Evolutionary conservation across 805 yeast species (phyloP).

Genomic region (Metschnikowia lunata): DNA sequence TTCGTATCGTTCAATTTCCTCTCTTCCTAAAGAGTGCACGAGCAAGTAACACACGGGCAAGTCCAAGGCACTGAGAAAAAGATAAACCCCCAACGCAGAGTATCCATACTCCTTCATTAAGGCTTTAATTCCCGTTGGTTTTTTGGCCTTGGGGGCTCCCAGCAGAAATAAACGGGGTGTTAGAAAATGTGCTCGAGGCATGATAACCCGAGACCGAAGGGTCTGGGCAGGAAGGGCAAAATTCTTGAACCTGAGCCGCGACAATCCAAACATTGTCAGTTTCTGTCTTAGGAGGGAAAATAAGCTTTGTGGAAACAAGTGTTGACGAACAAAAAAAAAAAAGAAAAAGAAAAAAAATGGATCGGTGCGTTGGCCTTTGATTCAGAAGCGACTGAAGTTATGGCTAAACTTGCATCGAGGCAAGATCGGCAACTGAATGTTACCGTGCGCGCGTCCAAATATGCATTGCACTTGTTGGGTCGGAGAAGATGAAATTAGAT

Average conservation of each 20-base stretch:
- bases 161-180: conserved; percentile 4
- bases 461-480: no score
- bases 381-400: not conserved
- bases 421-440: no score
- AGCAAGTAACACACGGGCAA: conserved; percentile 76
- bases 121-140: conserved; percentile 51
- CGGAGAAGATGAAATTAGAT: no score
- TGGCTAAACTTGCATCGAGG: no score
- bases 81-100: conserved; percentile 82
- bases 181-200: conserved; percentile 1
- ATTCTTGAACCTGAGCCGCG: conserved; percentile 5
- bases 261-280: not conserved
- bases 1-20: conserved; percentile 65
- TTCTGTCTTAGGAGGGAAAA: no score
- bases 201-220: not conserved
- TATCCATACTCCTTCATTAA: conserved; percentile 85
- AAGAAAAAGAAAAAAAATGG: not conserved
- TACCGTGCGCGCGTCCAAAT: no score
- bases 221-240: conserved; percentile 9
- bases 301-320: no score
- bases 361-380: not conserved
- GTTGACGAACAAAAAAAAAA: no score
- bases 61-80: conserved; percentile 69
- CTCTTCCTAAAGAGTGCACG: conserved; percentile 87
- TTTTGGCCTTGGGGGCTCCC: conserved; percentile 11